phyloP scores from a whole-genome alignment of 78 protist genomes.

The Neovahlkampfia damariscottae region DNA sequence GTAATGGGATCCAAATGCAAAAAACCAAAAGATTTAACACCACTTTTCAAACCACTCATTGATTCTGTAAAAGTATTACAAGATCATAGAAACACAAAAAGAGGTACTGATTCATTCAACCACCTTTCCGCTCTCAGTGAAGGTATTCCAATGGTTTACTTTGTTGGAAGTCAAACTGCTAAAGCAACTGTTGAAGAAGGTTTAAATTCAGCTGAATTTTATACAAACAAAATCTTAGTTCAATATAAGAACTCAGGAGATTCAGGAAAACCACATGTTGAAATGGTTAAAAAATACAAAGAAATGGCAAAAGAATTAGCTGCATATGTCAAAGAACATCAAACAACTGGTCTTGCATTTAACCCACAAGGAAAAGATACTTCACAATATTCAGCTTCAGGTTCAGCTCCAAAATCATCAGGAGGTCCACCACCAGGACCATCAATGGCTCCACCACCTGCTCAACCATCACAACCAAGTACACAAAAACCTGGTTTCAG shows the following conservation, averaged over 20 bases:
- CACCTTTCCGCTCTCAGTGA: conserved; percentile 22
- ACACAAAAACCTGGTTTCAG: too few species aligned
- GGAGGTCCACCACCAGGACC: neutral
- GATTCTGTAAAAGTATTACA: neutral
- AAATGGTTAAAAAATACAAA: conserved; percentile 13
- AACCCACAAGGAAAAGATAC: conserved; percentile 14
- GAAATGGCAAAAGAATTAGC: conserved; percentile 13
- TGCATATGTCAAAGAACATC: conserved; percentile 33
- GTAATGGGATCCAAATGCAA: neutral
- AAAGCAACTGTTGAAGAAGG: conserved; percentile 17
- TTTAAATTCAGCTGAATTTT: conserved; percentile 25
- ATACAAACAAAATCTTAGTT: conserved; percentile 27
- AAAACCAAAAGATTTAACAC: neutral
- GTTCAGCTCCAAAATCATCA: neutral
- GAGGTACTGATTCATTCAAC: conserved; percentile 4
- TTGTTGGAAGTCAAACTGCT: conserved; percentile 13
- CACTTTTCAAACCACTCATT: neutral
- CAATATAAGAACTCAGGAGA: too few species aligned
- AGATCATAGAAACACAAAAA: neutral
- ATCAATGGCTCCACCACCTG: neutral
- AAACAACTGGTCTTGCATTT: conserved; percentile 41
- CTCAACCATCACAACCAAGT: too few species aligned
- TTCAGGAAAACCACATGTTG: conserved; percentile 28
- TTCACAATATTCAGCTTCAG: neutral
- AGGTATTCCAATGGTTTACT: conserved; percentile 23